phyloP scores from a whole-genome alignment of 2,329 filamentous ascomycete genomes.

The Aschersonia sp. region DNA sequence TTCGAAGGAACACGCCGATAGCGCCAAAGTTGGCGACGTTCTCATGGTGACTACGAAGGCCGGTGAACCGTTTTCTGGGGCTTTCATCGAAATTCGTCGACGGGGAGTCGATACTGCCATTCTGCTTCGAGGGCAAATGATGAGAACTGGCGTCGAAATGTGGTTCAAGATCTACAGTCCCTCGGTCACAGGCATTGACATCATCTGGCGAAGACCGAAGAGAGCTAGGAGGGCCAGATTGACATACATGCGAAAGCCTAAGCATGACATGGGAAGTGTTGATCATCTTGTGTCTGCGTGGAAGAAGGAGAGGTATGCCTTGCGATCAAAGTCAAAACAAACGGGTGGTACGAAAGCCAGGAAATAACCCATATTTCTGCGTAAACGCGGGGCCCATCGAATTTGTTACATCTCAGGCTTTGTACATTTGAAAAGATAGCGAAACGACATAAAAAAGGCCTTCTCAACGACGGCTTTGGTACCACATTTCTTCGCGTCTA shows the following conservation, averaged over 20 bases:
- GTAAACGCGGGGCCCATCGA: background rate
- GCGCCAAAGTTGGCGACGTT: conserved; percentile 75
- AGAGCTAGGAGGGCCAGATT: conserved; percentile 74
- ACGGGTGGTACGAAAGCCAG: conserved; percentile 10
- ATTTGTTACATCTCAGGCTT: conserved; percentile 3
- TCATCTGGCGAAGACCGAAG: conserved; percentile 77
- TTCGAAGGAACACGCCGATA: conserved; percentile 59
- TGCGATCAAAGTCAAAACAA: conserved; percentile 19
- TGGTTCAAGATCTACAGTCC: conserved; percentile 94
- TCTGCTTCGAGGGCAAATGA: conserved; percentile 72
- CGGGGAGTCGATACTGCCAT: conserved; percentile 83
- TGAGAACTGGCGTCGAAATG: conserved; percentile 84
- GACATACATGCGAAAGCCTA: conserved; percentile 80
- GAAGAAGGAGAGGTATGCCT: conserved; percentile 29
- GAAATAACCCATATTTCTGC: conserved; percentile 6
- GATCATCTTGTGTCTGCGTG: conserved; percentile 55
- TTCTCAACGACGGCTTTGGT: too few species aligned
- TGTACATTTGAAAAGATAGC: background rate
- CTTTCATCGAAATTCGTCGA: conserved; percentile 73
- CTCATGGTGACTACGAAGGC: conserved; percentile 70
- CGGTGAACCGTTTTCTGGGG: conserved; percentile 80
- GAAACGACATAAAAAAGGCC: background rate
- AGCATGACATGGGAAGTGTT: conserved; percentile 77
- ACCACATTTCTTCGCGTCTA: too few species aligned
- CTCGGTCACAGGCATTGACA: conserved; percentile 78